Evolutionary conservation across 2,329 filamentous ascomycete genomes (phyloP).

Genomic region (Aureobasidium sp.): DNA sequence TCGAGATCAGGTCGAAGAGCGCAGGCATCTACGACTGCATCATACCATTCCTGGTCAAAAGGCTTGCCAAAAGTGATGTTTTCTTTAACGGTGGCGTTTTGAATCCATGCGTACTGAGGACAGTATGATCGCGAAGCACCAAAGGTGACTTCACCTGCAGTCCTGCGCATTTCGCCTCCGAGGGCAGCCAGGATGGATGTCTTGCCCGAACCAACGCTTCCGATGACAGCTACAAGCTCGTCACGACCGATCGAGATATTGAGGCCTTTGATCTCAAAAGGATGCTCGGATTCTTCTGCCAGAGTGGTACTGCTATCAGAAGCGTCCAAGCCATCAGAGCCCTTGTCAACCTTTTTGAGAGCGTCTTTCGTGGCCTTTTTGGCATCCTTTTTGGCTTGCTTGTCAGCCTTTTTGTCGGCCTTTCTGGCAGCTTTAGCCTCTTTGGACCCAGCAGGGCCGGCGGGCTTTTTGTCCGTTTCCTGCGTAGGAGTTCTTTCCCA

Average conservation of each 20-base stretch:
- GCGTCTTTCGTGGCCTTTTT: constrained; percentile 27
- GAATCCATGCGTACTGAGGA: constrained; percentile 96
- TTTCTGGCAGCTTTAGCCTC: constrained; percentile 42
- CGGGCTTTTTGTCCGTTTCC: constrained; percentile 31
- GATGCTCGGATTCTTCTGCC: constrained; percentile 52
- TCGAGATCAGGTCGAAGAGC: constrained; percentile 79
- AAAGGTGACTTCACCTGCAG: constrained; percentile 63
- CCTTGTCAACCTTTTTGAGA: constrained; percentile 23
- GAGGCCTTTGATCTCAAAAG: constrained; percentile 66
- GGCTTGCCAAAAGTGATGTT: constrained; percentile 88
- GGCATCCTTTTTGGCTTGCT: constrained; percentile 24
- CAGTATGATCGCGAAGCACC: constrained; percentile 83
- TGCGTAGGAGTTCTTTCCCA: constrained; percentile 67
- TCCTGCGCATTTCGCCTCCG: constrained; percentile 89
- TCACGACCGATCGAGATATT: constrained; percentile 63
- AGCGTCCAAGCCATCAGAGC: background rate
- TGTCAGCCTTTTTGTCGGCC: constrained; percentile 37
- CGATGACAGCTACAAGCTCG: constrained; percentile 79
- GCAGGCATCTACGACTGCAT: constrained; percentile 76
- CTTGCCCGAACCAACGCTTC: constrained; percentile 84
- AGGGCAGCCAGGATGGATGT: constrained; percentile 81
- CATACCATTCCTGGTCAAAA: constrained; percentile 68
- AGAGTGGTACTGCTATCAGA: constrained; percentile 46
- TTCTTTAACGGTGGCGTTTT: constrained; percentile 77
- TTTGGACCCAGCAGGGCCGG: constrained; percentile 27